Evolutionary conservation across 2,329 filamentous ascomycete genomes (phyloP).

Genomic region (Ceratocystis ficicola): DNA sequence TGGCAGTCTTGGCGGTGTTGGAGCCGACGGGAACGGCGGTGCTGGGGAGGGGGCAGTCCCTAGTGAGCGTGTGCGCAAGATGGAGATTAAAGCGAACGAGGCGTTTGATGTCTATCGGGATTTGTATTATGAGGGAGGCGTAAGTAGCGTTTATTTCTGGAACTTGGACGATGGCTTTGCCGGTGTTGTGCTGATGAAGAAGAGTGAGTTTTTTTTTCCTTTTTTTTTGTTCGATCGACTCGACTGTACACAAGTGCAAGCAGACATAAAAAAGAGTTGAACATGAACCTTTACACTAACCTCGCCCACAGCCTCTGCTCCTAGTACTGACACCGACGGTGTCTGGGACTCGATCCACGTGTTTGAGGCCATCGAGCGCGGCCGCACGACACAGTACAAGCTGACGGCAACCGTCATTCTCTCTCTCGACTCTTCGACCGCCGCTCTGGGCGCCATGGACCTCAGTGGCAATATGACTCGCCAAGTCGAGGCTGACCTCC

Average conservation of each 20-base stretch:
- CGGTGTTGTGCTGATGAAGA: slow-evolving; percentile 90
- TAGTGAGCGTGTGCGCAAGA: slow-evolving; percentile 78
- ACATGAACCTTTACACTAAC: background rate
- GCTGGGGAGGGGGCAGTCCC: slow-evolving; percentile 72
- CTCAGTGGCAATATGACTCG: slow-evolving; percentile 96
- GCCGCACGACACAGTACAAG: slow-evolving; percentile 89
- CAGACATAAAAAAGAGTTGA: background rate
- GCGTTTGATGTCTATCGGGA: slow-evolving; percentile 95
- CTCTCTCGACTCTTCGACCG: slow-evolving; percentile 52
- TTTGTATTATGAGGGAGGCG: slow-evolving; percentile 91
- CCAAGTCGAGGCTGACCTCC: slow-evolving; percentile 83
- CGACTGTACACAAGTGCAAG: background rate
- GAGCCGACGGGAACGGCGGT: slow-evolving; percentile 42
- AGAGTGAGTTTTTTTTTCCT: slow-evolving; percentile 46
- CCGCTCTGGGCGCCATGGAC: slow-evolving; percentile 68
- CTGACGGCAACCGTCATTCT: slow-evolving; percentile 94
- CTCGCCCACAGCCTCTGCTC: slow-evolving; percentile 47
- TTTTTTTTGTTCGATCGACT: background rate
- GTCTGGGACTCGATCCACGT: slow-evolving; percentile 99
- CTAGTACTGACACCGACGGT: slow-evolving; percentile 55
- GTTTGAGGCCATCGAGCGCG: slow-evolving; percentile 89
- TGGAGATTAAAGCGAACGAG: slow-evolving; percentile 89
- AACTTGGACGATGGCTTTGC: slow-evolving; percentile 96
- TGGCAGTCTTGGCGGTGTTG: slow-evolving; percentile 35
- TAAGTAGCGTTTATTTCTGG: slow-evolving; percentile 96